phyloP scores from a whole-genome alignment of 2,329 filamentous ascomycete genomes.

The Talaromyces sp. region DNA sequence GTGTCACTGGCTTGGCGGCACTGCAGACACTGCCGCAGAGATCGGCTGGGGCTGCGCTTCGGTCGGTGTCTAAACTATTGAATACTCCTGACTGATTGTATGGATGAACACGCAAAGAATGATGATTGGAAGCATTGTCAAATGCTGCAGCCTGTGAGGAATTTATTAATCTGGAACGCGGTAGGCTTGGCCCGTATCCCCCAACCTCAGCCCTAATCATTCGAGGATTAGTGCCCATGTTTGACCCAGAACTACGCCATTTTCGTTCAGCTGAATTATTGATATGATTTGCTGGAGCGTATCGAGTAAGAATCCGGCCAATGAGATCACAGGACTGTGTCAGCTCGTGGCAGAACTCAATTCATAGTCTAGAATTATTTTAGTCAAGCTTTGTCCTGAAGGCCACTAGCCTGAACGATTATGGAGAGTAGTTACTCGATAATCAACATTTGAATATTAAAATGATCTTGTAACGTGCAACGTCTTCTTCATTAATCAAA shows the following conservation, averaged over 20 bases:
- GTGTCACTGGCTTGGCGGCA: not conserved
- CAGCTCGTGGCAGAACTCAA: not conserved
- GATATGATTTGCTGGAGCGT: not conserved
- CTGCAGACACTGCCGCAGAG: slow-evolving; percentile 7
- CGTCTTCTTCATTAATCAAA: too few relatives aligned
- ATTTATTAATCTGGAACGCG: not conserved
- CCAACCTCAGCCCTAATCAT: not conserved
- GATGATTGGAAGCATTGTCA: not conserved
- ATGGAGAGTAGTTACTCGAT: too few relatives aligned
- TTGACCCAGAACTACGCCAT: not conserved
- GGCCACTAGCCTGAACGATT: too few relatives aligned
- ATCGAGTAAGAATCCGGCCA: not conserved
- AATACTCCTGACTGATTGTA: not conserved
- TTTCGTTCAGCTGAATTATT: not conserved
- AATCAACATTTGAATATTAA: too few relatives aligned
- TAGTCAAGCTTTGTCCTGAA: not conserved
- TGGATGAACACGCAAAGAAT: not conserved
- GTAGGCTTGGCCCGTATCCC: not conserved
- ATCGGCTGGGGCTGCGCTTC: not conserved
- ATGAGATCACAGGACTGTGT: not conserved
- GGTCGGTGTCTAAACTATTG: not conserved
- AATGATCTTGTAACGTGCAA: too few relatives aligned
- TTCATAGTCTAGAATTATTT: not conserved
- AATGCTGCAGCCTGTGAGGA: not conserved
- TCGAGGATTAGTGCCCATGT: not conserved